phyloP scores from a whole-genome alignment of 805 yeast species.

The Alloascoidea africana region DNA sequence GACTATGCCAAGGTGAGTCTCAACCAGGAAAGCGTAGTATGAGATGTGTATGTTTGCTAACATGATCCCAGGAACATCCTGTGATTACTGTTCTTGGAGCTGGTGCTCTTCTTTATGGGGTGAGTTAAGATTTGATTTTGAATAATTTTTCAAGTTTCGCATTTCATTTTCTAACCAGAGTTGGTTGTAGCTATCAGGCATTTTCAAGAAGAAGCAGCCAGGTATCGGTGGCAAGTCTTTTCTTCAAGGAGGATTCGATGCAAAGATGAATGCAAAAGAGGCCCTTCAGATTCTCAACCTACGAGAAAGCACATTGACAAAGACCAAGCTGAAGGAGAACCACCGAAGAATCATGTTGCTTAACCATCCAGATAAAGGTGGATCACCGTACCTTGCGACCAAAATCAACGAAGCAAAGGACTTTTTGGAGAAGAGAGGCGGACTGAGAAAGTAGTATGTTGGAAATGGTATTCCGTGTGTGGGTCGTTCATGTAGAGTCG shows the following conservation, averaged over 20 bases:
- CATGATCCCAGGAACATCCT: conserved; percentile 42
- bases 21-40: conserved; percentile 5
- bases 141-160: not conserved
- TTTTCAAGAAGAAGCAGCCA: conserved; percentile 30
- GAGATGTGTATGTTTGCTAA: conserved; percentile 5
- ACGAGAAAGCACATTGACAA: conserved; percentile 21
- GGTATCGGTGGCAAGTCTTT: conserved; percentile 53
- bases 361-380: conserved; percentile 86
- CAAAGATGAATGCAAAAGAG: conserved; percentile 82
- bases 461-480: too few species aligned
- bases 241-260: conserved; percentile 78
- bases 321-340: conserved; percentile 38
- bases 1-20: conserved; percentile 5
- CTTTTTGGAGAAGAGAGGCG: conserved; percentile 48
- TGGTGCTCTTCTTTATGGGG: conserved; percentile 38
- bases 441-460: conserved; percentile 11
- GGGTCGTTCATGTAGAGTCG: too few species aligned
- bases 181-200: conserved; percentile 11
- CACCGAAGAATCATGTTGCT: conserved; percentile 67
- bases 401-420: conserved; percentile 82
- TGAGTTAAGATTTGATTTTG: conserved; percentile 2
- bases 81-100: conserved; percentile 57
- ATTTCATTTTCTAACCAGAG: not conserved
- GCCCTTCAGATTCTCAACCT: conserved; percentile 75
- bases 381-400: conserved; percentile 67